Evolutionary conservation across 179 eudicot species (phyloP).

Genomic region (Kewa caespitosa): DNA sequence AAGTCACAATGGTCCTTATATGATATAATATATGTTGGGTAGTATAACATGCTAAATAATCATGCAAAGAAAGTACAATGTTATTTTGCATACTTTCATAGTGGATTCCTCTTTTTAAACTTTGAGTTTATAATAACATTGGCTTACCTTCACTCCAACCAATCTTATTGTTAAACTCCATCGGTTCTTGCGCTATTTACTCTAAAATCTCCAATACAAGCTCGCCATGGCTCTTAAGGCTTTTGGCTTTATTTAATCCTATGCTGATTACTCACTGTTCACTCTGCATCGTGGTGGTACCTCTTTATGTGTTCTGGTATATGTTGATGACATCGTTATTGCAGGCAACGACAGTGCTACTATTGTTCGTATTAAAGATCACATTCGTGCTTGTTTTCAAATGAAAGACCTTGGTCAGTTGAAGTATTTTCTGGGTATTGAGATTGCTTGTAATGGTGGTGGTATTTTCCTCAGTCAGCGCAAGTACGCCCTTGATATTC

Average conservation of each 20-base stretch:
- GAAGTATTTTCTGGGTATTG: not conserved
- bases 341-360: not conserved
- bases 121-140: too few species aligned
- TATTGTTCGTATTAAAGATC: not conserved
- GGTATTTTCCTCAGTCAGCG: not conserved
- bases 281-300: not conserved
- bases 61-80: too few species aligned
- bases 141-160: too few species aligned
- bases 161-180: too few species aligned
- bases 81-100: too few species aligned
- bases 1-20: too few species aligned
- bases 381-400: not conserved
- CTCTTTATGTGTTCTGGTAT: not conserved
- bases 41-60: too few species aligned
- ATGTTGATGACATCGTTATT: not conserved
- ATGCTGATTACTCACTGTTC: not conserved
- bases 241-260: not conserved
- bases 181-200: too few species aligned
- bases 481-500: not conserved
- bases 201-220: too few species aligned
- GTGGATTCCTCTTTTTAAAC: too few species aligned
- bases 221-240: not conserved
- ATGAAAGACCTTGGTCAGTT: not conserved
- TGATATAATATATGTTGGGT: too few species aligned
- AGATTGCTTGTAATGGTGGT: not conserved